Conservation (phyloP, 2,329 filamentous ascomycete species). For the Scleromitrula shiraiana region DNA sequence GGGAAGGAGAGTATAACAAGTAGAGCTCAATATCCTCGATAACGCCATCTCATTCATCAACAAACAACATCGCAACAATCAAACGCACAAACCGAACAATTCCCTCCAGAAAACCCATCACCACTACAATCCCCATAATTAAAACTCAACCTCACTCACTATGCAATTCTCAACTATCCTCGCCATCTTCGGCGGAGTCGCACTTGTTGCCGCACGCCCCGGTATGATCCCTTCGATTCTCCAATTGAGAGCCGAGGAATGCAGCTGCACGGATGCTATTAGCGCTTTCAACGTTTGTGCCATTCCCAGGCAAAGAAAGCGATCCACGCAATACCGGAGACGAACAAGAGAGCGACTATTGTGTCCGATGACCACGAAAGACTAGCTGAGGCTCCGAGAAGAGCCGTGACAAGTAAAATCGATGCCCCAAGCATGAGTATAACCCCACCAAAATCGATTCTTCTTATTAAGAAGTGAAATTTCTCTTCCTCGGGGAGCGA, state of each 20-base stretch:
- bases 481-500: too few relatives aligned
- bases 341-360: not conserved
- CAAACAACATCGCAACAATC: not conserved
- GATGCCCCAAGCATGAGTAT: not conserved
- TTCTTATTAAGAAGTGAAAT: too few relatives aligned
- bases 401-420: not conserved
- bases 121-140: not conserved
- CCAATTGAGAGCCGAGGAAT: not conserved
- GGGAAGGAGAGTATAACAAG: not conserved
- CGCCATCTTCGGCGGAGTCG: not conserved
- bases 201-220: constrained; percentile 1
- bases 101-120: too few relatives aligned
- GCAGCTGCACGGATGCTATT: constrained; percentile 2
- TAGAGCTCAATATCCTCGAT: not conserved
- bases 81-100: too few relatives aligned
- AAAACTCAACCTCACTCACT: not conserved
- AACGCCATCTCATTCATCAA: not conserved
- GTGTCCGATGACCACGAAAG: not conserved
- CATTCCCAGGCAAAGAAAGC: too few relatives aligned
- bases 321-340: not conserved
- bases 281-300: constrained; percentile 1
- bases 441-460: not conserved
- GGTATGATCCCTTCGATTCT: not conserved
- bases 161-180: constrained; percentile 3
- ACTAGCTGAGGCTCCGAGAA: not conserved